Base-by-base conservation (phyloP, 2,329 filamentous ascomycete genomes). In the Pseudogymnoascus sp. region DNA sequence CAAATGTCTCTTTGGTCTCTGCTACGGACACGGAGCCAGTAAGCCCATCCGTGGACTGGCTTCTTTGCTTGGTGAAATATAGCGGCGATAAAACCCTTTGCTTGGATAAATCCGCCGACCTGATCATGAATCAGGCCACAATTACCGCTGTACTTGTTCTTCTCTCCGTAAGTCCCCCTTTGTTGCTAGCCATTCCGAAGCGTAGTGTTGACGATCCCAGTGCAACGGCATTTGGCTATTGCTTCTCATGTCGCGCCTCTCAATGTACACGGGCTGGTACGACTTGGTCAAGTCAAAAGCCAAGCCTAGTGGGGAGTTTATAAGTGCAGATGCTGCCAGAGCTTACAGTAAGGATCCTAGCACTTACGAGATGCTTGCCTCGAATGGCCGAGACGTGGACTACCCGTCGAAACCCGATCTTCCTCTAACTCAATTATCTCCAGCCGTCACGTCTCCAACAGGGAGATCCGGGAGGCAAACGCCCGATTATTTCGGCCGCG, bases 191-290 rank as follows among this genome's bases (percentile, higher is more conserved):
- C 66, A 68, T 63, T 35, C 43, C 63, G 38, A 59, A 12, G 43
- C 64, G 33, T 35, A 22, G 66, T 73, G 68, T 71, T 75, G 69
- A 68, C 60, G 43, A 16, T 61, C 50, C 16, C 68, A 91, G 87
- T 81, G 91, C 68, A 93, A 93, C 67, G 93, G 93, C 6, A 78
- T 98, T 59, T 96, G 93, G 86, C 85, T 89, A 60, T 82, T 96
- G 63, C 75, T 96, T 62, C 84, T 98, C 64, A 84, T 97, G 33
- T 89, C 89, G 38, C 88, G 93, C 61, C 86, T 84, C 74, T 88
- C 89, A n/a, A 96, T 98, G 87, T 79, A 96, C 62, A 83, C 81
- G 2, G 95, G 89, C 66, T 99, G 95, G 95, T 68, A 80, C 43
- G 87, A 96, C 26, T 77, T 93, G 43, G 75, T 87, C 68, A 78